Percentiles rank a stretch among this genome's conserved stretches.
Conservation (phyloP, 2,329 filamentous ascomycete species). For the Drechslerella stenobrocha region DNA sequence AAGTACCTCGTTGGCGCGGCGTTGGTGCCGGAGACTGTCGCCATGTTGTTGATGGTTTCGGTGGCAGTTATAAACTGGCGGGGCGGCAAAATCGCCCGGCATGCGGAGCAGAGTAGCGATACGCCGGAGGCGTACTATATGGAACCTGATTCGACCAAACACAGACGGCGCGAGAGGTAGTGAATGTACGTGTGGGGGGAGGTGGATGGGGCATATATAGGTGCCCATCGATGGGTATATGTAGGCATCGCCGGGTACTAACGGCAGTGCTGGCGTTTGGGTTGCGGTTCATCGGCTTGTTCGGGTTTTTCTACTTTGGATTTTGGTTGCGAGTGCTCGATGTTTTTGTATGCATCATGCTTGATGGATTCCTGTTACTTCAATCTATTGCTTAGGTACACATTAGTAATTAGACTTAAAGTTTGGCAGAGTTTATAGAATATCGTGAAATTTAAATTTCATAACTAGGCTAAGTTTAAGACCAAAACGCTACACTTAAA, state of each 20-base stretch:
- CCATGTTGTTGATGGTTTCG: conserved; percentile 20
- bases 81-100: conserved; percentile 2
- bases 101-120: not conserved
- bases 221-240: too few species aligned
- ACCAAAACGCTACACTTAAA: too few species aligned
- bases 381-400: too few species aligned
- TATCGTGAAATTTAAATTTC: not conserved
- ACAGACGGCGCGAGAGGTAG: not conserved
- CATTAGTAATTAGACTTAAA: too few species aligned
- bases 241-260: too few species aligned
- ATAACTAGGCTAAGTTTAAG: not conserved
- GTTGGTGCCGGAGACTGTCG: conserved; percentile 33
- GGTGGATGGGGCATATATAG: too few species aligned
- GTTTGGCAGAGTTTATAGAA: not conserved
- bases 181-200: not conserved
- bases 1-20: conserved; percentile 40
- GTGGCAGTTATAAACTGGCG: conserved; percentile 17
- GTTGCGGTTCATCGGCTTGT: not conserved
- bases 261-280: not conserved
- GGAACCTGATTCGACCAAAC: not conserved
- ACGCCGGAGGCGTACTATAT: conserved; percentile 17
- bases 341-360: too few species aligned
- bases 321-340: not conserved
- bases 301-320: not conserved
- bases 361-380: too few species aligned